Evolutionary conservation across 805 yeast genomes (phyloP), one percentile per base, ranked within the genome.

Genomic region (Saturnispora kantuleensis): DNA sequence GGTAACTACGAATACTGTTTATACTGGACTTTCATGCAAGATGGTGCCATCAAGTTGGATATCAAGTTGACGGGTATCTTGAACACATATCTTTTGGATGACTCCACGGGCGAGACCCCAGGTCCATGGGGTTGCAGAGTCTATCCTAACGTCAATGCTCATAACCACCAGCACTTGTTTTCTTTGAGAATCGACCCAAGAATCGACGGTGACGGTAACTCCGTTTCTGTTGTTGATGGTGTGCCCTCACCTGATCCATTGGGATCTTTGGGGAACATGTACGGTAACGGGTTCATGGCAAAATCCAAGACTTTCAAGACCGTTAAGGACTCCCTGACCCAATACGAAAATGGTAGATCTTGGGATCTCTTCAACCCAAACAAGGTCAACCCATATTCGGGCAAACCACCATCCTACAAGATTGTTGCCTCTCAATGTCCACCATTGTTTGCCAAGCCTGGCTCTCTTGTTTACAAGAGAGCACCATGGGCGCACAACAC

Each of bases 1-100:
- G 87, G 89, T 41, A 84, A 84, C 71, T 82, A 82, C 61, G 94
- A 84, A 68, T 84, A 84, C 70, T 81, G 88, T 66, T 69, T 84
- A 59, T 84, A 84, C 71, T 84, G 88, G 87, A 77, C 70, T 52
- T 80, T 84, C 67, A 74, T 82, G 70, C 88, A 83, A 68, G 93
- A 83, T 63, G 94, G 90, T 59, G 77, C 87, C 39, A 81, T 84
- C 64, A 81, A 80, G 66, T 70, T 84, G 54, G 93, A 84, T 59
- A 71, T 84, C 56, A 79, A 84, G 66, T 74, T 84, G 51, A 83
- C 93, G 29, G 94, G 94, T 66, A 84, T 84, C 51, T 71, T 84
- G 66, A 84, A 83, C 72, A 84, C 94, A 18, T 81, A 70, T 60
- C 62, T 76, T 47, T 68, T 81, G 50, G 77, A 68, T 46, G 81